Evolutionary conservation across 495 filamentous ascomycete species (phyloP).

Genomic region (Rhypophila decipiens): DNA sequence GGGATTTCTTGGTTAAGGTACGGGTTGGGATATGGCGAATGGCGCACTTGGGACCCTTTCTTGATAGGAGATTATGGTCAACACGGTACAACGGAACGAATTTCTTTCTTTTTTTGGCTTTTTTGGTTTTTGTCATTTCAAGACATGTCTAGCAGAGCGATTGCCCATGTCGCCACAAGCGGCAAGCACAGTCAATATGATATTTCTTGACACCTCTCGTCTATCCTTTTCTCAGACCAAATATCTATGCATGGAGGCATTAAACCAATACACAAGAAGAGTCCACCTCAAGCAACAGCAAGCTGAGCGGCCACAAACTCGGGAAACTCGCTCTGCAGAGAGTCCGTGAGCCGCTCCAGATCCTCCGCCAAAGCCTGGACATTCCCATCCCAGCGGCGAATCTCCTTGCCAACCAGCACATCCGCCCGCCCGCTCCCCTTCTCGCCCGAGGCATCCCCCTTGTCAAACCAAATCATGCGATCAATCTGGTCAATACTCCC

Average conservation of each 20-base stretch:
- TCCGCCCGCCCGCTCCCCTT: conserved; percentile 53
- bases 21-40: neutral
- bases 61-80: too few relatives aligned
- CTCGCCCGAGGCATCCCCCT: conserved; percentile 59
- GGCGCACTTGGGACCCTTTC: too few relatives aligned
- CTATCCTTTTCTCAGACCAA: too few relatives aligned
- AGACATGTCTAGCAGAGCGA: too few relatives aligned
- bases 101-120: conserved; percentile 3
- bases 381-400: conserved; percentile 83
- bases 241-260: too few relatives aligned
- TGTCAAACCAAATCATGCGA: conserved; percentile 77
- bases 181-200: too few relatives aligned
- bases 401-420: conserved; percentile 55
- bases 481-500: conserved; percentile 95
- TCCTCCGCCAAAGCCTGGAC: conserved; percentile 81
- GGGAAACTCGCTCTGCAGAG: conserved; percentile 65
- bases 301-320: conserved; percentile 29
- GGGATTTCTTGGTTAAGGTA: too few relatives aligned
- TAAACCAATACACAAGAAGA: too few relatives aligned
- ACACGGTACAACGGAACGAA: neutral
- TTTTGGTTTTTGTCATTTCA: too few relatives aligned
- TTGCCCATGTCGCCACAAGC: too few relatives aligned
- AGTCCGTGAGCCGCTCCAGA: conserved; percentile 76
- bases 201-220: too few relatives aligned
- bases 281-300: conserved; percentile 7